Conservation (phyloP, 2,329 filamentous ascomycete species). For the Fusarium siculi region DNA sequence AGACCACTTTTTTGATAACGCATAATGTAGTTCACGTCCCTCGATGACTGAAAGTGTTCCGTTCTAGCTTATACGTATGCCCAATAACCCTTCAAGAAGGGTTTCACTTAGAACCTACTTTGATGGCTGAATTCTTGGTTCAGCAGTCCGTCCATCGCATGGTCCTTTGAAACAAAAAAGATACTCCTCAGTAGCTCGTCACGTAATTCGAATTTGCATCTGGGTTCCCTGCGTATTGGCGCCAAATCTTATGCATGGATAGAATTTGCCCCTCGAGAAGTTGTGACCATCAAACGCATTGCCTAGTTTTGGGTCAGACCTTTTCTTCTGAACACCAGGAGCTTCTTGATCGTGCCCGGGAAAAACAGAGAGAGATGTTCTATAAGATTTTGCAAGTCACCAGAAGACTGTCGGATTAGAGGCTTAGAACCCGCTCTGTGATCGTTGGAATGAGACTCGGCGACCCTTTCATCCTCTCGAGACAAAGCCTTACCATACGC, state of each 20-base stretch:
- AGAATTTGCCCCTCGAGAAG: background rate
- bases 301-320: background rate
- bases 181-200: background rate
- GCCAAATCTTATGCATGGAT: background rate
- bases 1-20: too few relatives aligned
- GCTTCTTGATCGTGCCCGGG: too few relatives aligned
- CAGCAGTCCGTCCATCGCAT: background rate
- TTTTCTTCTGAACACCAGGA: too few relatives aligned
- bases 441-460: too few relatives aligned
- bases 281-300: background rate
- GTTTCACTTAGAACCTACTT: background rate
- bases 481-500: background rate
- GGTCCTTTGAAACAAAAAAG: background rate
- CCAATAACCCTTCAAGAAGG: background rate
- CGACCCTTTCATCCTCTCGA: background rate
- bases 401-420: background rate
- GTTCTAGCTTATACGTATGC: background rate
- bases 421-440: accelerated
- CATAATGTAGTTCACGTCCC: too few relatives aligned
- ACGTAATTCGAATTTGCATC: background rate
- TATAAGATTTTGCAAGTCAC: too few relatives aligned
- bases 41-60: background rate
- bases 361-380: too few relatives aligned
- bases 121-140: background rate
- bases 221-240: background rate